phyloP scores from a whole-genome alignment of 225 moss, liverwort and hornwort genomes.

The Pleurozium schreberi region DNA sequence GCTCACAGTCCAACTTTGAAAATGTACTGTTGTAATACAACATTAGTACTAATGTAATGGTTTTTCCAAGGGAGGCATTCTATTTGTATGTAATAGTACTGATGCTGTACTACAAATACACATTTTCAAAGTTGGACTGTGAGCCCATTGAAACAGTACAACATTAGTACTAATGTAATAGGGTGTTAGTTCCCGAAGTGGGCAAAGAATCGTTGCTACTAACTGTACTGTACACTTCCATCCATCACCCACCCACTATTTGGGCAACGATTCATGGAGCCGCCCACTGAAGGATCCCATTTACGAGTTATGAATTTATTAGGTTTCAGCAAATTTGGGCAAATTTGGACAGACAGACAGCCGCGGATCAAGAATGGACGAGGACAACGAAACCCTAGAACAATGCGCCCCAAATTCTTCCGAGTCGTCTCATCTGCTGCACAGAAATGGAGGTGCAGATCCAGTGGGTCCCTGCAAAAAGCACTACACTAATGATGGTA shows the following conservation, averaged over 20 bases:
- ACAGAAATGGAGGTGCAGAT: neutral
- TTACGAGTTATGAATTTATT: neutral
- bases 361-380: neutral
- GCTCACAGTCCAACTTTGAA: no score
- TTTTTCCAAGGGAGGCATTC: no score
- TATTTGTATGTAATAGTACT: no score
- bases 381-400: neutral
- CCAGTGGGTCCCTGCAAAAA: neutral
- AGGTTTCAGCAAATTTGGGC: neutral
- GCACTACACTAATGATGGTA: no score
- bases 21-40: no score
- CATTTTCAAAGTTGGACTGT: no score
- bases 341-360: neutral
- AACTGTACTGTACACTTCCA: neutral
- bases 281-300: neutral
- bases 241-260: neutral
- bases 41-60: no score
- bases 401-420: neutral
- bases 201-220: neutral
- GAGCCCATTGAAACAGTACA: no score
- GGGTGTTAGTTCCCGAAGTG: no score
- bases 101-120: no score
- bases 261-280: slow-evolving; percentile 2
- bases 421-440: neutral
- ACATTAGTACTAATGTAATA: no score